Percentiles rank a stretch among this genome's conserved stretches.
phyloP scores from a whole-genome alignment of 495 filamentous ascomycete species.

The Terfezia boudieri region DNA sequence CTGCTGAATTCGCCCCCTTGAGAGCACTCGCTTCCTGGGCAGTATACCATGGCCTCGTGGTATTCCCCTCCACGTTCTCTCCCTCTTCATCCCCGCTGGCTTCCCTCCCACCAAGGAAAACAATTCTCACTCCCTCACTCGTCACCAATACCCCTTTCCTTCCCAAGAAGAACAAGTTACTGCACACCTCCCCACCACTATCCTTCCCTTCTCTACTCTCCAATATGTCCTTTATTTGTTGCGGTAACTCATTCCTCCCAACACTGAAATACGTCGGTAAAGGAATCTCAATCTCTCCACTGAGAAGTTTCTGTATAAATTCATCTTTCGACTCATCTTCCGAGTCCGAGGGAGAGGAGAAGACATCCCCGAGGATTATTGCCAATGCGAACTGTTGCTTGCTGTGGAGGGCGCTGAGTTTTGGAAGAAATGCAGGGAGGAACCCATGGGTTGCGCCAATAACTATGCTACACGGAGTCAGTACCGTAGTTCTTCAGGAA shows the following conservation, averaged over 20 bases:
- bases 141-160: slow-evolving; percentile 72
- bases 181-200: slow-evolving; percentile 57
- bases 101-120: slow-evolving; percentile 52
- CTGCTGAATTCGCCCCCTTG: slow-evolving; percentile 47
- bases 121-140: slow-evolving; percentile 66
- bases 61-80: background rate
- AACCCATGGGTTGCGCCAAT: slow-evolving; percentile 16
- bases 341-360: slow-evolving; percentile 21
- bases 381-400: slow-evolving; percentile 77
- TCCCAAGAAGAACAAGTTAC: slow-evolving; percentile 70
- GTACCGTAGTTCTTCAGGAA: too few species aligned
- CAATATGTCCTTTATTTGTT: slow-evolving; percentile 43
- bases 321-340: slow-evolving; percentile 17
- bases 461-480: background rate
- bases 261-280: slow-evolving; percentile 74
- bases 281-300: slow-evolving; percentile 43
- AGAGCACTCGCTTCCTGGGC: slow-evolving; percentile 54
- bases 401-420: slow-evolving; percentile 49
- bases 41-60: slow-evolving; percentile 38
- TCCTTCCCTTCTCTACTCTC: slow-evolving; percentile 47
- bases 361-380: slow-evolving; percentile 66
- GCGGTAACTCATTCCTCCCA: slow-evolving; percentile 44
- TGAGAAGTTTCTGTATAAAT: slow-evolving; percentile 1
- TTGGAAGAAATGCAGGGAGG: slow-evolving; percentile 48
- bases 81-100: slow-evolving; percentile 22